Base-by-base conservation (phyloP, 2,329 filamentous ascomycete genomes). In the Phyllosticta citriasiana region DNA sequence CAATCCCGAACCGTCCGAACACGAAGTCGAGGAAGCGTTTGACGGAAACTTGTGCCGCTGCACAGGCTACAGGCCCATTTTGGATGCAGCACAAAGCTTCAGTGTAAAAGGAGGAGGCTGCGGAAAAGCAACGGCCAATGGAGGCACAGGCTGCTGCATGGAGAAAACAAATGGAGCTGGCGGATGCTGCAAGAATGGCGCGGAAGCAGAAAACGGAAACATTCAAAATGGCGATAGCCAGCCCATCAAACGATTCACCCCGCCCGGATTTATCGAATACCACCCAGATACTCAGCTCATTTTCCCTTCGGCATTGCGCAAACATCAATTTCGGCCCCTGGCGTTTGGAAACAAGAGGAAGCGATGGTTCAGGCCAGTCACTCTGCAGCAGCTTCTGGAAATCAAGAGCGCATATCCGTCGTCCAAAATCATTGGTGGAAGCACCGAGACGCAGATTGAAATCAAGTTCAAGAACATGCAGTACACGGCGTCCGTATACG, bases 401-500 rank as follows among this genome's bases (percentile, higher is more conserved):
- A 96, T 99, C 76, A 97, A 97, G 78, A 86, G 81, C 67, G 85
- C 83, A 0, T 87, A 91, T 66, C 93, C 93, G 0, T 85, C 87
- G 26, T 91, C 93, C 4, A 99, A 97, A 74, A 85, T 99, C 64
- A 96, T 99, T 64, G 93, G 91, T 57, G 94, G 94, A 64, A 96
- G 91, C 72, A 96, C 92, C 2, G 94, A 99, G 74, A 97, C 93
- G 0, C 94, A 97, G 74, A 97, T 99, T 63, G 94, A 99, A 76
- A 89, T 95, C 77, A 97, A 96, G 75, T 97, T 99, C 82, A 97
- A 97, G 77, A 91, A 88, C 0, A 84, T 96, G 79, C 84, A 91
- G 67, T 97, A 97, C 71, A 87, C 88, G 3, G 85, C 89, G 1
- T 97, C 92, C 0, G 89, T 99, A 0, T 97, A 88, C 66, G 89